A percentile compares a stretch with the other conserved stretches of the same genome.
Evolutionary conservation across 2,329 filamentous ascomycete genomes (phyloP).

Genomic region (Aureobasidium zeae): DNA sequence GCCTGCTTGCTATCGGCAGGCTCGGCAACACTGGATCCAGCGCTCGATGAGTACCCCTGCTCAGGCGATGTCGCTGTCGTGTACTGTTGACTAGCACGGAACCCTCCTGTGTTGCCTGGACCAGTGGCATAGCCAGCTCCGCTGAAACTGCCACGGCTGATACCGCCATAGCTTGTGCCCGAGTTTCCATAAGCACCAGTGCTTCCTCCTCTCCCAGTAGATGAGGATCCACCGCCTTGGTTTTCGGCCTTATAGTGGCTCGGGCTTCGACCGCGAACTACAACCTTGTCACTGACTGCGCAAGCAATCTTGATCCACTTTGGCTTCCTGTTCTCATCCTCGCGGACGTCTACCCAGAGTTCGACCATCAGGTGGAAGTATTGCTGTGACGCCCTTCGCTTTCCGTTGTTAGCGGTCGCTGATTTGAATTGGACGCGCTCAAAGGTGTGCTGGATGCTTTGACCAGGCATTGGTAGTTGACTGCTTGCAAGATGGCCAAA

Average conservation of each 20-base stretch:
- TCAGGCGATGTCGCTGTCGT: conserved; percentile 18
- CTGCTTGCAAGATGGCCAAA: conserved; percentile 10
- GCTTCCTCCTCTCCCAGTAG: conserved; percentile 51
- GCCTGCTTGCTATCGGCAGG: conserved; percentile 24
- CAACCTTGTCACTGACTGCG: conserved; percentile 68
- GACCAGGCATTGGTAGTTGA: conserved; percentile 22
- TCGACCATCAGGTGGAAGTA: conserved; percentile 89
- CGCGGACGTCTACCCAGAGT: conserved; percentile 60
- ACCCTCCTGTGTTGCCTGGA: conserved; percentile 21
- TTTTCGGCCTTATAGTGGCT: conserved; percentile 50
- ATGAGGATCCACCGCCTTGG: conserved; percentile 48
- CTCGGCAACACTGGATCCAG: conserved; percentile 29
- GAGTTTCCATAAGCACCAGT: conserved; percentile 36
- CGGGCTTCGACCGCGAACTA: conserved; percentile 75
- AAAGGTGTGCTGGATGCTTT: conserved; percentile 52
- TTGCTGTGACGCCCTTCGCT: conserved; percentile 79
- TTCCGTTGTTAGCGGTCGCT: conserved; percentile 88
- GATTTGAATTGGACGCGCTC: conserved; percentile 93
- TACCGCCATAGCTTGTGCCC: conserved; percentile 23
- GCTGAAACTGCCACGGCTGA: conserved; percentile 21
- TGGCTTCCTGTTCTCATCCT: conserved; percentile 35
- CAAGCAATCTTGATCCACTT: conserved; percentile 63
- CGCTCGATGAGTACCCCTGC: conserved; percentile 34
- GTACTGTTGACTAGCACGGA: conserved; percentile 23
- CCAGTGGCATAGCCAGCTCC: conserved; percentile 16